phyloP scores from a whole-genome alignment of 805 yeast genomes.

The Isabelozyma pseudorhagii region DNA sequence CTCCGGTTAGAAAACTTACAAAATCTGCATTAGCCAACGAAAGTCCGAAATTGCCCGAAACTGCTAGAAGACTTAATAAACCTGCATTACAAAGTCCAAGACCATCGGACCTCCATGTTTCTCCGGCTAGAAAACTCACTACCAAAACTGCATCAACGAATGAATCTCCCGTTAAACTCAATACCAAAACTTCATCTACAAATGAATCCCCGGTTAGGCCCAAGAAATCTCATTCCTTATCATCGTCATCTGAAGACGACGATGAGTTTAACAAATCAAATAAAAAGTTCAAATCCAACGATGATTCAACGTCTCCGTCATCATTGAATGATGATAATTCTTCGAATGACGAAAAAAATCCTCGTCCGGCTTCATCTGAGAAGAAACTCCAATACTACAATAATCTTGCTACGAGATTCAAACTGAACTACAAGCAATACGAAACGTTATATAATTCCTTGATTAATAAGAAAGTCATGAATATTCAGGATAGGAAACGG shows the following conservation, averaged over 20 bases:
- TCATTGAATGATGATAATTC: conserved; percentile 26
- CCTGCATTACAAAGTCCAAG: not conserved
- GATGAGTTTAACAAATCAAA: conserved; percentile 1
- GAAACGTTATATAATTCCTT: conserved; percentile 38
- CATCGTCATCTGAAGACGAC: not conserved
- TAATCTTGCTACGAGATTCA: conserved; percentile 47
- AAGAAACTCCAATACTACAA: conserved; percentile 33
- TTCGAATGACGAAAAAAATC: not conserved
- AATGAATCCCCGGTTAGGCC: not conserved
- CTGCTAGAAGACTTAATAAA: not conserved
- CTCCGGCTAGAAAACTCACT: no score
- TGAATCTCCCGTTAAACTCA: conserved; percentile 1
- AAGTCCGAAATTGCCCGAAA: not conserved
- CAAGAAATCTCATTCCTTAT: not conserved
- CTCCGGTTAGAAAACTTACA: not conserved
- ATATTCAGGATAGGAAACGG: conserved; percentile 15
- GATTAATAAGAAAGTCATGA: conserved; percentile 5
- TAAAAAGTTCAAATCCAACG: conserved; percentile 9
- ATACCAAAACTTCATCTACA: not conserved
- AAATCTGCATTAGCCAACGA: not conserved
- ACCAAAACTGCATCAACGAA: no score
- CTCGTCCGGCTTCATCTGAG: conserved; percentile 4
- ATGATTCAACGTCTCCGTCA: conserved; percentile 33
- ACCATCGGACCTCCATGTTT: no score
- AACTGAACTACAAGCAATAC: conserved; percentile 47